Percentiles rank a stretch among this genome's conserved stretches.
phyloP scores from a whole-genome alignment of 1,284 basidiomycete species.

The Pholiota adiposa region DNA sequence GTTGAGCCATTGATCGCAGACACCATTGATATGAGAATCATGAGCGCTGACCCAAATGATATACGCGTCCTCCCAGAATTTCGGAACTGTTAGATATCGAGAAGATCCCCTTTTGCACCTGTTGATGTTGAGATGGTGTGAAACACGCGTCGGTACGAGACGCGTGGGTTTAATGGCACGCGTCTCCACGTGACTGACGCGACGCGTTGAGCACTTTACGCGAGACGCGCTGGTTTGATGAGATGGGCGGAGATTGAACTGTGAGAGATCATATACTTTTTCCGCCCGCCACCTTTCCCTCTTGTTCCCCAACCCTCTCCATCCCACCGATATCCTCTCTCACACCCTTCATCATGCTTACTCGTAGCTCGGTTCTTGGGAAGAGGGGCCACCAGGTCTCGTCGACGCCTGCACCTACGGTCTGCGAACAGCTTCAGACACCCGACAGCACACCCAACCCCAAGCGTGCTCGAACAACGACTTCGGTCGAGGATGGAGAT shows the following conservation, averaged over 20 bases:
- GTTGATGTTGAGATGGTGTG: background rate
- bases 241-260: conserved; percentile 38
- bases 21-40: background rate
- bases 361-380: conserved; percentile 49
- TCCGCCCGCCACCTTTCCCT: conserved; percentile 23
- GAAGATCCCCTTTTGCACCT: background rate
- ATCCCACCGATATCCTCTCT: background rate
- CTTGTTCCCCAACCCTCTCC: conserved; percentile 19
- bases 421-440: conserved; percentile 49
- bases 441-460: conserved; percentile 67
- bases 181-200: conserved; percentile 34
- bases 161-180: conserved; percentile 20
- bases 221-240: conserved; percentile 35
- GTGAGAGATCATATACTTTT: conserved; percentile 28
- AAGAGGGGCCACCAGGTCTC: conserved; percentile 55
- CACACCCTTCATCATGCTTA: conserved; percentile 25
- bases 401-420: conserved; percentile 30
- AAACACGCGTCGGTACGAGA: background rate
- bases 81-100: background rate
- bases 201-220: conserved; percentile 34
- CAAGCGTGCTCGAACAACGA: conserved; percentile 61
- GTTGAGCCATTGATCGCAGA: background rate
- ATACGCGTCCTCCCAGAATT: background rate
- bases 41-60: too few species aligned
- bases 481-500: conserved; percentile 51